Evolutionary conservation across 345 rosid species (phyloP).

Genomic region (Aquilaria malaccensis): DNA sequence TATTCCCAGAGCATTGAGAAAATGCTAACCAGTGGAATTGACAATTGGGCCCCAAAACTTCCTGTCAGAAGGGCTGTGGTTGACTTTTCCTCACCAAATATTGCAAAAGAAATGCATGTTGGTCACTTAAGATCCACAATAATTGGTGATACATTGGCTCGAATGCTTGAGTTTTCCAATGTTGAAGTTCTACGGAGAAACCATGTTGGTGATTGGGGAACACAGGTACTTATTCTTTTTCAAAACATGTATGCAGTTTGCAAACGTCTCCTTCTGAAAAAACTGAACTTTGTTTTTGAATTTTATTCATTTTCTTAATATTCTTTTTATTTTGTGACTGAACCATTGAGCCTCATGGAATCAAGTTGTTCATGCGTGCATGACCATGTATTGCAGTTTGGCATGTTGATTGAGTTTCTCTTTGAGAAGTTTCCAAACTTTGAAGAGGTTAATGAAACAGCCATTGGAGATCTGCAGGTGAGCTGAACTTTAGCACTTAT

Average conservation of each 20-base stretch:
- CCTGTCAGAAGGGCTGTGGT: conserved; percentile 71
- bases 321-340: neutral
- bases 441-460: conserved; percentile 60
- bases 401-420: conserved; percentile 91
- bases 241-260: neutral
- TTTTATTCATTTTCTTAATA: neutral
- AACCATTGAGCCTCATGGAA: no score
- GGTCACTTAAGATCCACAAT: conserved; percentile 97
- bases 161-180: conserved; percentile 87
- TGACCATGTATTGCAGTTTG: conserved; percentile 50
- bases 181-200: conserved; percentile 90
- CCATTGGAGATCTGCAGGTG: conserved; percentile 96
- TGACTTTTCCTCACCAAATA: conserved; percentile 98
- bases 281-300: neutral
- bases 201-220: conserved; percentile 99
- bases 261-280: neutral
- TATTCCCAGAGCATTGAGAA: conserved; percentile 59
- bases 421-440: conserved; percentile 70
- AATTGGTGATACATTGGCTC: conserved; percentile 90
- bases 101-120: conserved; percentile 99
- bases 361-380: conserved; percentile 5
- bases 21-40: conserved; percentile 80
- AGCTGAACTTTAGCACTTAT: conserved; percentile 17
- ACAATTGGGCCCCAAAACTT: conserved; percentile 77
- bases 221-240: conserved; percentile 56